Evolutionary conservation across 139 green algal genomes (phyloP).

Genomic region (Coccomyxa sp.): DNA sequence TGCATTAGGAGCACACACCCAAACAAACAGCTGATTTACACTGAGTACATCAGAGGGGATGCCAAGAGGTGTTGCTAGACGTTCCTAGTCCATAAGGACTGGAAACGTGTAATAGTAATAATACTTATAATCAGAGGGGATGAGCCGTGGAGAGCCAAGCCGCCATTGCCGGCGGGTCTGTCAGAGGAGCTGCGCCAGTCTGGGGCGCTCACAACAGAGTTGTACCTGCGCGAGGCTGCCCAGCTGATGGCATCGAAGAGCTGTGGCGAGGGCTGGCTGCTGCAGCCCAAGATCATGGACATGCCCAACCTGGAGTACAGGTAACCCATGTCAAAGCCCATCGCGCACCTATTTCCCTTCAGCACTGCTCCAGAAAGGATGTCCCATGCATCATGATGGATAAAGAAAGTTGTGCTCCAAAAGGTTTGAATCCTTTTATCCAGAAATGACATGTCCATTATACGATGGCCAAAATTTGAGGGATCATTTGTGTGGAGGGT

Average conservation of each 20-base stretch:
- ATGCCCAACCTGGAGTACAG: constrained; percentile 17
- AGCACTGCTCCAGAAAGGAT: background rate
- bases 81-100: background rate
- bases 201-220: background rate
- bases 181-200: background rate
- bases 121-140: background rate
- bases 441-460: too few relatives aligned
- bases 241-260: constrained; percentile 1
- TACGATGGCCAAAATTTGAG: too few relatives aligned
- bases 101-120: background rate
- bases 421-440: too few relatives aligned
- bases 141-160: background rate
- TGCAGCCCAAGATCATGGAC: constrained; percentile 14
- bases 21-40: background rate
- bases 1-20: too few relatives aligned
- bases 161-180: background rate
- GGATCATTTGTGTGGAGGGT: background rate
- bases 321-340: background rate
- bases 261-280: constrained; percentile 21
- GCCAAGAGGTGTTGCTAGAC: too few relatives aligned
- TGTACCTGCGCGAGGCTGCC: background rate
- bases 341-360: background rate
- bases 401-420: too few relatives aligned
- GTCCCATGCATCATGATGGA: too few relatives aligned
- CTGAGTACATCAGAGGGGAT: background rate